Conservation (phyloP, 768 basidiomycete genomes). For the Tylopilus sp. region DNA sequence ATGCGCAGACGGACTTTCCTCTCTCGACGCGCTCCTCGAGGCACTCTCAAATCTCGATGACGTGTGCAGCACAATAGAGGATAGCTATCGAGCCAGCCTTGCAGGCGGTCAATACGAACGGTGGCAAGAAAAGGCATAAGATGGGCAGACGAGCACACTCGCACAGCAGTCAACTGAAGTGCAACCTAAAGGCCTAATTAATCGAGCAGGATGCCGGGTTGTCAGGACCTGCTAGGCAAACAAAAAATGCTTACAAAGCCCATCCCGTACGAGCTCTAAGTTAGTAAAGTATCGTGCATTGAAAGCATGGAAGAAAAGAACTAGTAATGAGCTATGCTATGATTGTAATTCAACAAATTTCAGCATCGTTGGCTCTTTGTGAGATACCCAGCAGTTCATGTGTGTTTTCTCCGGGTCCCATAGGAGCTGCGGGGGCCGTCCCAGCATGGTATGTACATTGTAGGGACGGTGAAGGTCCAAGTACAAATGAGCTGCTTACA, state of each 20-base stretch:
- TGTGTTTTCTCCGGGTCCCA: slow-evolving; percentile 63
- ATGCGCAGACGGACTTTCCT: slow-evolving; percentile 74
- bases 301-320: too few relatives aligned
- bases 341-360: too few relatives aligned
- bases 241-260: too few relatives aligned
- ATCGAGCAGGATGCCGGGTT: too few relatives aligned
- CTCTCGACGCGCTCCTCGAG: slow-evolving; percentile 71
- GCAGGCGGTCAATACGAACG: slow-evolving; percentile 32
- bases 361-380: slow-evolving; percentile 66
- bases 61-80: slow-evolving; percentile 68
- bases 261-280: too few relatives aligned
- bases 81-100: slow-evolving; percentile 62
- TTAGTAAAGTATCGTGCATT: too few relatives aligned
- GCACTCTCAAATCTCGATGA: slow-evolving; percentile 78
- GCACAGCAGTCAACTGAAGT: too few relatives aligned
- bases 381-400: slow-evolving; percentile 68
- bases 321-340: too few relatives aligned
- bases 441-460: too few relatives aligned
- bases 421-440: slow-evolving; percentile 25
- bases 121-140: not conserved
- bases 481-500: not conserved
- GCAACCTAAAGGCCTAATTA: too few relatives aligned
- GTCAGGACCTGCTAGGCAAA: too few relatives aligned
- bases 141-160: not conserved
- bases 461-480: not conserved